Base-by-base conservation (phyloP, 352 stramenopile genomes). In the Plasmopara viticola region DNA sequence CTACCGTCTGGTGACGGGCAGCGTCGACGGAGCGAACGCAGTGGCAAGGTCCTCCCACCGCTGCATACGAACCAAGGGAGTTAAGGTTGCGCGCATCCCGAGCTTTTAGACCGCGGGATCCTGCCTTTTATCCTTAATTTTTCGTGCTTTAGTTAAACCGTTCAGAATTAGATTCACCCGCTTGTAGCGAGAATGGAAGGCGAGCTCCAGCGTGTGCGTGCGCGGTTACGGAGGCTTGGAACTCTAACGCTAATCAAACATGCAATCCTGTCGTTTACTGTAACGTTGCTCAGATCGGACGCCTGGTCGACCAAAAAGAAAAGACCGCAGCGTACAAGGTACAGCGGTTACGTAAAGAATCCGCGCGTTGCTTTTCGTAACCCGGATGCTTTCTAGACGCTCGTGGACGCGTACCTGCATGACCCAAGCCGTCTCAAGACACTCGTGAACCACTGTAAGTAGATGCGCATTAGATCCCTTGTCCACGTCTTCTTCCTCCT, bases 321-420 rank as follows among this genome's bases (percentile, higher is more conserved):
- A 90, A 90, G 55, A 79, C 80, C 0, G 56, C 44, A 10, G 64
- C 61, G 2, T 93, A 93, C 72, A 93, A 93, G 76, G 63, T 48
- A 37, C 37, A n/a, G 5, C 31, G 30, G 5, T 44, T 13, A 44
- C 18, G 12, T 34, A 4, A 17, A 29, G 17, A 6, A 20, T 44
- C 14, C 20, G 33, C 14, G 20, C 12, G 33, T 17, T 34, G 20
- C 8, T 29, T 29, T 46, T 17, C 14, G n/a, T 30, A 18, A 44
- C 15, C 10, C 17, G n/a, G 9, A 7, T 29, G n/a, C n/a, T 30
- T 30, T 44, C 17, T 13, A 48, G 43, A 48, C 62, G 18, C 56
- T 87, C 15, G 25, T 90, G 25, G 79, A 90, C 28, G 42, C 60
- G 25, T 71, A 70, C 10, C 34, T 85, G 15, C 52, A 70, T n/a